phyloP scores from a whole-genome alignment of 2,329 filamentous ascomycete species.

The Nectriaceae sp. region DNA sequence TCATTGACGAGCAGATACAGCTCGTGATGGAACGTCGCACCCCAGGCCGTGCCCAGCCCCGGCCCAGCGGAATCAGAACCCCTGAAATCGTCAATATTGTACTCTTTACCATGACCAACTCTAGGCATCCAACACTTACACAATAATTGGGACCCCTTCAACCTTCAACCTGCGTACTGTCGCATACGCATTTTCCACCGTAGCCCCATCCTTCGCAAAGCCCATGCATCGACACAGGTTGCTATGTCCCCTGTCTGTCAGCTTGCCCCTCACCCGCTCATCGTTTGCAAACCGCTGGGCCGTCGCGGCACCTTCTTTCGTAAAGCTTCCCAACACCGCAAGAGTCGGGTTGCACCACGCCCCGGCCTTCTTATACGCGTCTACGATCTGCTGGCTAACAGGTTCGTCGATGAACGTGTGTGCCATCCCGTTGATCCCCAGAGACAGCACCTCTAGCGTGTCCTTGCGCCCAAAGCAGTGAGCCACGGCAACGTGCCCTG shows the following conservation, averaged over 20 bases:
- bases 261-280: conserved; percentile 2
- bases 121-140: conserved; percentile 6
- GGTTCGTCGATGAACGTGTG: conserved; percentile 34
- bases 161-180: conserved; percentile 12
- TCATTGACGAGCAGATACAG: conserved; percentile 17
- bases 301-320: conserved; percentile 21
- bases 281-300: conserved; percentile 22
- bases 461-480: conserved; percentile 28
- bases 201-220: conserved; percentile 1
- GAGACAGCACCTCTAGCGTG: conserved; percentile 28
- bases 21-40: conserved; percentile 14
- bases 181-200: conserved; percentile 16
- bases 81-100: no score
- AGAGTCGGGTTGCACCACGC: conserved; percentile 27
- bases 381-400: conserved; percentile 22
- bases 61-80: conserved; percentile 17
- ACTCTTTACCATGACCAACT: no score
- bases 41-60: conserved; percentile 13
- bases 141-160: conserved; percentile 15
- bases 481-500: conserved; percentile 27
- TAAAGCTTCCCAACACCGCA: conserved; percentile 21
- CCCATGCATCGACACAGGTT: conserved; percentile 4
- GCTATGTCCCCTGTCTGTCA: conserved; percentile 1
- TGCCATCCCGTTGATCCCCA: conserved; percentile 31
- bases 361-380: conserved; percentile 24